These are phyloP conservation scores for Lentinula raphanica DNA, from an alignment of 768 basidiomycete species.

Conservation along the genomic window DNA sequence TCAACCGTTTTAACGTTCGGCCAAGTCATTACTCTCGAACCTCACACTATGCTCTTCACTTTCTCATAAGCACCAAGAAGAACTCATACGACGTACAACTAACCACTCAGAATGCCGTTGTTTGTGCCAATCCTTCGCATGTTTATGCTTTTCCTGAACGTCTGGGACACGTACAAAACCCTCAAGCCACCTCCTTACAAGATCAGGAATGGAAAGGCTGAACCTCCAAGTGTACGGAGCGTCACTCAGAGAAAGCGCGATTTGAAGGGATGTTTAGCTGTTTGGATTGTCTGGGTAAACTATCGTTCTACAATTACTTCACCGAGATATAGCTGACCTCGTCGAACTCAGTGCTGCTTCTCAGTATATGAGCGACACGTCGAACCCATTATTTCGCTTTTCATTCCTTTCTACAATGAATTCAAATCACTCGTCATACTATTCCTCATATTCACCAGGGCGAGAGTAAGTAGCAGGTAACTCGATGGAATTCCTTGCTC, in stretches of 20 bases:
- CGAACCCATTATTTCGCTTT: constrained; percentile 60
- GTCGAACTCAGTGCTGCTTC: constrained; percentile 54
- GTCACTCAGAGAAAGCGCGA: constrained; percentile 73
- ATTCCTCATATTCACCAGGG: constrained; percentile 72
- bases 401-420: constrained; percentile 82
- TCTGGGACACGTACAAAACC: constrained; percentile 83
- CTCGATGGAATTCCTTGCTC: not conserved
- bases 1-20: not conserved
- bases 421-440: constrained; percentile 69
- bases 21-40: not conserved
- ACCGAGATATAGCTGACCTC: not conserved
- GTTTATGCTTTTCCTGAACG: constrained; percentile 68
- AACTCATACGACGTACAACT: not conserved
- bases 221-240: constrained; percentile 61
- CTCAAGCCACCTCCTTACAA: constrained; percentile 62
- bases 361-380: constrained; percentile 60
- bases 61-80: not conserved
- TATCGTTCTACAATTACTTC: not conserved
- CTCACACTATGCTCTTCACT: not conserved
- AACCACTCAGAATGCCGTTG: constrained; percentile 48
- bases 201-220: constrained; percentile 37
- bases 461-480: constrained; percentile 47
- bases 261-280: constrained; percentile 78
- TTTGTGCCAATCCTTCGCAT: constrained; percentile 66
- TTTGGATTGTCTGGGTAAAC: constrained; percentile 85